These are phyloP conservation scores for Penicillium sp. DNA, from an alignment of 2,329 filamentous ascomycete genomes.

Conservation along the genomic window DNA sequence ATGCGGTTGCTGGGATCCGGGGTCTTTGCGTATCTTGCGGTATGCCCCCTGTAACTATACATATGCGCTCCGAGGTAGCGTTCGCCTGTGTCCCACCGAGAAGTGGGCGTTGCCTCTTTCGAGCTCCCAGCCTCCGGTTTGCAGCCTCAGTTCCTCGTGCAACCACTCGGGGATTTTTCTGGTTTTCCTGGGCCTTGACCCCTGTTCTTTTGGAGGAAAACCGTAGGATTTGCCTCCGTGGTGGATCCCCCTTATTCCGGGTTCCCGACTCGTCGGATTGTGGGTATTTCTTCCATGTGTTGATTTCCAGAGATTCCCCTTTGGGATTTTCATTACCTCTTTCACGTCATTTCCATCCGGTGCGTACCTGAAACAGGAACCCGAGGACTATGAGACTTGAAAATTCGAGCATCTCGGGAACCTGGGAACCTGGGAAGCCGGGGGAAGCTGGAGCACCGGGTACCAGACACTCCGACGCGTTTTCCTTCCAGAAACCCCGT, in stretches of 20 bases:
- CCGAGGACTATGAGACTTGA: no score
- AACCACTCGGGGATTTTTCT: constrained; percentile 31
- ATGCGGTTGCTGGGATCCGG: neutral
- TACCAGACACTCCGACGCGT: no score
- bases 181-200: constrained; percentile 12
- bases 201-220: constrained; percentile 11
- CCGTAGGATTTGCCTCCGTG: neutral
- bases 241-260: constrained; percentile 17
- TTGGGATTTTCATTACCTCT: neutral
- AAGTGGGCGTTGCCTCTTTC: constrained; percentile 12
- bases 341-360: no score
- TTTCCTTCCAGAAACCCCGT: constrained; percentile 12
- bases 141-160: constrained; percentile 14
- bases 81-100: constrained; percentile 15
- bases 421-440: no score
- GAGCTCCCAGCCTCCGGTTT: constrained; percentile 8
- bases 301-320: constrained; percentile 4
- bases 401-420: no score
- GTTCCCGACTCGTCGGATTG: constrained; percentile 15
- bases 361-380: no score
- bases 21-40: neutral
- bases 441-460: no score
- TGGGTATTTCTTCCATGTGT: constrained; percentile 2
- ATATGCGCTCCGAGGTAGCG: neutral
- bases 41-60: no score